phyloP scores from a whole-genome alignment of 441 rosid species.

The Breynia disticha region DNA sequence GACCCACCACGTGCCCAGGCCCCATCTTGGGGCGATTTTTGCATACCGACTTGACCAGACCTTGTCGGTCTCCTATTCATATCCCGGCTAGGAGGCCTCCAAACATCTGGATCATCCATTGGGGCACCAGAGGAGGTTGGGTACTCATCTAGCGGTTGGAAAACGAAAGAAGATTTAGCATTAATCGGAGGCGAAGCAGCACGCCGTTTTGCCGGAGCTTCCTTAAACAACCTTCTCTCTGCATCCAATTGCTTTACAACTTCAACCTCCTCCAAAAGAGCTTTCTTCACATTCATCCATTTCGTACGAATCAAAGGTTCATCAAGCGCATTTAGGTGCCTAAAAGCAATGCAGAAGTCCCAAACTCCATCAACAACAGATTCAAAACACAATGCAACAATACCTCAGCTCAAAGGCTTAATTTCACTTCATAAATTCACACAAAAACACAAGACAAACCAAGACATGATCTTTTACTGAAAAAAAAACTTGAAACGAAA shows the following conservation, averaged over 20 bases:
- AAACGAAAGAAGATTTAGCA: slow-evolving; percentile 78
- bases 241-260: slow-evolving; percentile 92
- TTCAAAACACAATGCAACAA: background rate
- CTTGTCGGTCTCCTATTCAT: slow-evolving; percentile 69
- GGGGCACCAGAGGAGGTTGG: slow-evolving; percentile 77
- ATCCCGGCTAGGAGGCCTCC: slow-evolving; percentile 97
- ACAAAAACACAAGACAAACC: no score
- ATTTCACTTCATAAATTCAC: no score
- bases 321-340: slow-evolving; percentile 82
- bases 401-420: no score
- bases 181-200: slow-evolving; percentile 81
- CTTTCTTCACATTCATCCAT: slow-evolving; percentile 95
- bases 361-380: background rate
- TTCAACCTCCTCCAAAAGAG: slow-evolving; percentile 82
- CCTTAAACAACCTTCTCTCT: slow-evolving; percentile 89
- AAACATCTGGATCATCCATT: slow-evolving; percentile 97
- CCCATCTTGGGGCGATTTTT: slow-evolving; percentile 93
- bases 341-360: slow-evolving; percentile 10
- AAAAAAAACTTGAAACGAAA: no score
- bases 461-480: no score
- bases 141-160: slow-evolving; percentile 94
- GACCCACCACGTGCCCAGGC: slow-evolving; percentile 76
- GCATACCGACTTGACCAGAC: slow-evolving; percentile 64
- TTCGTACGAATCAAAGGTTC: slow-evolving; percentile 73
- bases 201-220: slow-evolving; percentile 59